Evolutionary conservation across 257 asterid species (phyloP).

Genomic region (Coffea eugenioides): DNA sequence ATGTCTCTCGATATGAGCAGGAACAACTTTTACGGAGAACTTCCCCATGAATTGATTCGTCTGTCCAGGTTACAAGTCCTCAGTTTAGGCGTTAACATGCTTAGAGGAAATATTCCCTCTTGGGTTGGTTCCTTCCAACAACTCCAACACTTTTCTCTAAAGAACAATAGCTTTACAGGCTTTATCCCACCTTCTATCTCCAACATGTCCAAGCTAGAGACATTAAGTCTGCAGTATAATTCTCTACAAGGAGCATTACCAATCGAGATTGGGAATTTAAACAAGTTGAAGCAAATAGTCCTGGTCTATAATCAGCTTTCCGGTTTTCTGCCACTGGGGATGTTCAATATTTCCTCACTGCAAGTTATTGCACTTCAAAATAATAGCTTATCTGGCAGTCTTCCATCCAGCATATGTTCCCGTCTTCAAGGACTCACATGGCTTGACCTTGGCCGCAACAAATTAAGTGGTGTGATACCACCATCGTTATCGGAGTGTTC

Average conservation of each 20-base stretch:
- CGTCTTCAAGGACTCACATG: background rate
- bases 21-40: too few species aligned
- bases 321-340: background rate
- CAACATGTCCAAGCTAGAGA: background rate
- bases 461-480: background rate
- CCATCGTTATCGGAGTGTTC: background rate
- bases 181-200: too few species aligned
- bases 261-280: constrained; percentile 1
- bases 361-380: background rate
- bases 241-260: constrained; percentile 12
- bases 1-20: too few species aligned
- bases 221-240: background rate
- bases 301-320: constrained; percentile 4
- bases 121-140: too few species aligned
- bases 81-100: too few species aligned
- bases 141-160: too few species aligned
- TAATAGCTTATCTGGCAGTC: background rate
- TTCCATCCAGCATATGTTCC: background rate
- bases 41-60: too few species aligned
- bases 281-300: background rate
- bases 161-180: too few species aligned
- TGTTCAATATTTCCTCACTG: constrained; percentile 7
- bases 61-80: too few species aligned
- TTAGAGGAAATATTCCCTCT: too few species aligned
- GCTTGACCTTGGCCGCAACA: background rate